Percentiles rank a stretch among this genome's conserved stretches.
These are phyloP conservation scores for Polychaeton citri DNA, from an alignment of 2,329 filamentous ascomycete species.

Conservation along the genomic window DNA sequence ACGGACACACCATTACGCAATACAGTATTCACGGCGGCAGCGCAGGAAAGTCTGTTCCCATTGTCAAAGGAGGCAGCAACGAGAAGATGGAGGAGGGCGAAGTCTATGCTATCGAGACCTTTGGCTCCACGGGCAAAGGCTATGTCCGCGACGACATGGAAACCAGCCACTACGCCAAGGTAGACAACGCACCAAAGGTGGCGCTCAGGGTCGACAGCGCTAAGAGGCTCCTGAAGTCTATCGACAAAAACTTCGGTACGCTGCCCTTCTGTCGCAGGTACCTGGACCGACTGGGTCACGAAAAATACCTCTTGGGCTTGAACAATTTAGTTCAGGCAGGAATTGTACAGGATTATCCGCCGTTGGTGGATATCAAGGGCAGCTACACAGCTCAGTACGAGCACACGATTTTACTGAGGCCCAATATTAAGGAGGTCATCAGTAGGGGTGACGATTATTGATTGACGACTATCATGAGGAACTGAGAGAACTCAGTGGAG, in stretches of 20 bases:
- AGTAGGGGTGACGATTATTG: constrained; percentile 26
- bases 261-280: constrained; percentile 50
- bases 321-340: constrained; percentile 45
- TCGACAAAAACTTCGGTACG: constrained; percentile 49
- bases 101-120: constrained; percentile 46
- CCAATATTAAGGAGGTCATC: constrained; percentile 28
- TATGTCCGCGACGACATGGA: constrained; percentile 33
- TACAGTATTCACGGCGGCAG: constrained; percentile 44
- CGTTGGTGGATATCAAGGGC: constrained; percentile 44
- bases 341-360: constrained; percentile 43
- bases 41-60: constrained; percentile 41
- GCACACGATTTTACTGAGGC: constrained; percentile 34
- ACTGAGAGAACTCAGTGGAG: no score
- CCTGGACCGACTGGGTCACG: constrained; percentile 48
- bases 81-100: constrained; percentile 47
- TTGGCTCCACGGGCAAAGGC: constrained; percentile 42
- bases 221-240: constrained; percentile 43
- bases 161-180: constrained; percentile 23
- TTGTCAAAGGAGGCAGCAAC: constrained; percentile 36
- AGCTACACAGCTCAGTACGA: constrained; percentile 54
- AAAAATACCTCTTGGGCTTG: constrained; percentile 46
- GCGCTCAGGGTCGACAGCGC: constrained; percentile 37
- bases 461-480: no score
- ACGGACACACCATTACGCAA: constrained; percentile 41
- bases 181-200: constrained; percentile 23